Percentiles rank a stretch among this genome's conserved stretches.
These are phyloP conservation scores for Metschnikowia bowlesiae DNA, from an alignment of 805 yeast species.

Conservation along the genomic window DNA sequence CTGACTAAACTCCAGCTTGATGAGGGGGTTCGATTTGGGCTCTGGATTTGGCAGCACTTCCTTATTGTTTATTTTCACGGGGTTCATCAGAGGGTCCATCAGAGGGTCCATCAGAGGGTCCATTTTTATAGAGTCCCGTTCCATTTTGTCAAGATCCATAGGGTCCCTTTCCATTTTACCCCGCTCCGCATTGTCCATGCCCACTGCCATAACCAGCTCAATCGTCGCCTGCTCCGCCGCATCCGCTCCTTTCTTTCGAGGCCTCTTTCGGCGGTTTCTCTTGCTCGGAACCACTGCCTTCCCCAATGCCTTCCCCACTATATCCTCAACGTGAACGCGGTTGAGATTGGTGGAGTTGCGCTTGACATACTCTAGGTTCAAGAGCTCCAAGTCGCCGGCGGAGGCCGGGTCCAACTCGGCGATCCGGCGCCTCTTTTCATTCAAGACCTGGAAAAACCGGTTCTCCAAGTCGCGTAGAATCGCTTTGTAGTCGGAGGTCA, in stretches of 20 bases:
- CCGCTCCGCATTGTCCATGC: background rate
- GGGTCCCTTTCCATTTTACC: background rate
- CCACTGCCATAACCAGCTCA: background rate
- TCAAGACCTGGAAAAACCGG: slow-evolving; percentile 17
- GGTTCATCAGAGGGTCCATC: too few species aligned
- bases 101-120: too few species aligned
- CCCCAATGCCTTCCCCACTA: slow-evolving; percentile 4
- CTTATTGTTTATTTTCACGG: too few species aligned
- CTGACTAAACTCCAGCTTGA: too few species aligned
- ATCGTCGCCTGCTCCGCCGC: background rate
- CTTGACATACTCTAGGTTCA: slow-evolving; percentile 10
- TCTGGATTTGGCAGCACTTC: too few species aligned
- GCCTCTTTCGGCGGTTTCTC: background rate
- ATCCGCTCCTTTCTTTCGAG: background rate
- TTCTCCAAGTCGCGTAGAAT: slow-evolving; percentile 16
- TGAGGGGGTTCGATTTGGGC: too few species aligned
- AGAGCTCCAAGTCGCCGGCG: slow-evolving; percentile 5
- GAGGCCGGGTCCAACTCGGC: slow-evolving; percentile 12
- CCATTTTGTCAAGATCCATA: background rate
- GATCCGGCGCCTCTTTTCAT: slow-evolving; percentile 12
- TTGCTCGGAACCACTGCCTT: background rate
- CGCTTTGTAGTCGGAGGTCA: slow-evolving; percentile 12
- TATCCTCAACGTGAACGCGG: slow-evolving; percentile 15
- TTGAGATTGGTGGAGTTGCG: slow-evolving; percentile 14
- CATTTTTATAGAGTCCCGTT: too few species aligned